phyloP scores from a whole-genome alignment of 106 monocot species.

The Chionographis japonica region DNA sequence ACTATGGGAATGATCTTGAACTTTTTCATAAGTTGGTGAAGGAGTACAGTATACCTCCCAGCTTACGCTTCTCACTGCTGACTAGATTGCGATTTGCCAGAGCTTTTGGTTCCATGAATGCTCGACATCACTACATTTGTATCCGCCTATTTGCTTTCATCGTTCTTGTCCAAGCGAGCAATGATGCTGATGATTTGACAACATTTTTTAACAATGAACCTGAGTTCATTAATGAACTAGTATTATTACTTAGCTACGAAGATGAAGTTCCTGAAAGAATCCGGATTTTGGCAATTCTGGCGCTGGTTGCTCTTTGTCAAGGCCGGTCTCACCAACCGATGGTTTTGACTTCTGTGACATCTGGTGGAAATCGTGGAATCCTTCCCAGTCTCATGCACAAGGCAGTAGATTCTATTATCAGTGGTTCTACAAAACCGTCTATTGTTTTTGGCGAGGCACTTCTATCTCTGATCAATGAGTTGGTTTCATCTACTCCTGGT shows the following conservation, averaged over 20 bases:
- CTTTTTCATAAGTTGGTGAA: constrained; percentile 52
- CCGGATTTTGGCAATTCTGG: constrained; percentile 49
- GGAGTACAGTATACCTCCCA: constrained; percentile 47
- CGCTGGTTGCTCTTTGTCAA: constrained; percentile 64
- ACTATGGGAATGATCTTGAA: constrained; percentile 40
- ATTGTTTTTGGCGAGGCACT: constrained; percentile 62
- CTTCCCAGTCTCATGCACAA: constrained; percentile 73
- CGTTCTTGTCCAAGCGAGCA: constrained; percentile 61
- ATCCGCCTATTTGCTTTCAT: constrained; percentile 69
- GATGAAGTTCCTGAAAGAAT: constrained; percentile 67
- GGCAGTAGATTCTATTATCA: constrained; percentile 49
- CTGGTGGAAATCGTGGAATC: constrained; percentile 60
- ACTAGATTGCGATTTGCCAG: constrained; percentile 75
- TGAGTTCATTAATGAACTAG: constrained; percentile 67
- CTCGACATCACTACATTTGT: constrained; percentile 54
- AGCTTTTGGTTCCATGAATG: constrained; percentile 51
- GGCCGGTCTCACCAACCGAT: constrained; percentile 50
- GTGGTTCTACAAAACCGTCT: constrained; percentile 38
- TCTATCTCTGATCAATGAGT: constrained; percentile 54
- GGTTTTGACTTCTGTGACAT: constrained; percentile 46
- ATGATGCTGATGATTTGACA: constrained; percentile 50
- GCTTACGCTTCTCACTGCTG: constrained; percentile 49
- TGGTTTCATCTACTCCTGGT: constrained; percentile 78
- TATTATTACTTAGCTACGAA: constrained; percentile 62
- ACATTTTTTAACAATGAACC: constrained; percentile 73